These are phyloP conservation scores for Chloranthus sessilifolius DNA, from an alignment of 164 flowering plant species.

Conservation along the genomic window DNA sequence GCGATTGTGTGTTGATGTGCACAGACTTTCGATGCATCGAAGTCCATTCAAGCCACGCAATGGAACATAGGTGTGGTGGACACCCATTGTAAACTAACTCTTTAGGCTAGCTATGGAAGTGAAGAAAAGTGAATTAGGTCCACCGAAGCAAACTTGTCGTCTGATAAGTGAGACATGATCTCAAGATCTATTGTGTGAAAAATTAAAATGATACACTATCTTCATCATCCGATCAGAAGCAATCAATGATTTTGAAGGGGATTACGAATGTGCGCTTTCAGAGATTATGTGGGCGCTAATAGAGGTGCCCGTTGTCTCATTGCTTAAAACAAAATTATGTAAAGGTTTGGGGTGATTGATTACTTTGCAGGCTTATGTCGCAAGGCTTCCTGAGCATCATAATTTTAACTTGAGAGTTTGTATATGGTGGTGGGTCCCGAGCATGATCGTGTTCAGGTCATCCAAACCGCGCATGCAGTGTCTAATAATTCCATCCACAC, in stretches of 20 bases:
- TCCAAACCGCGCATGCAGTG: too few species aligned
- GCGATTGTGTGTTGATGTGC: too few species aligned
- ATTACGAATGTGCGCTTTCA: too few species aligned
- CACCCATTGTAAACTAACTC: not conserved
- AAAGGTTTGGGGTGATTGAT: not conserved
- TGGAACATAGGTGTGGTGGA: not conserved
- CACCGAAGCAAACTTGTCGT: slow-evolving; percentile 2
- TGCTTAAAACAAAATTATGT: not conserved
- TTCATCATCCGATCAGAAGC: not conserved
- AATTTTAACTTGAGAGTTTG: too few species aligned
- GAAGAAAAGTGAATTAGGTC: slow-evolving; percentile 13
- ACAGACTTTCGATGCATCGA: not conserved
- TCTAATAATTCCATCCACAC: too few species aligned
- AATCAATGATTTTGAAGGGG: not conserved
- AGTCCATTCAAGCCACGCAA: not conserved
- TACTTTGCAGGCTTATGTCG: not conserved
- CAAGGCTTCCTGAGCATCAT: slow-evolving; percentile 4
- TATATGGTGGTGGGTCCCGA: too few species aligned
- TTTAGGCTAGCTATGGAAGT: not conserved
- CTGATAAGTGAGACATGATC: not conserved
- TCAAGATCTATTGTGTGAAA: not conserved
- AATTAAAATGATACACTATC: too few species aligned
- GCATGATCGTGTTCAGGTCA: too few species aligned
- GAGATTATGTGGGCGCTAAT: too few species aligned
- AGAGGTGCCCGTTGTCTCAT: too few species aligned